A percentile compares a stretch with the other conserved stretches of the same genome.
These are phyloP conservation scores for Marchantia paleacea DNA, from an alignment of 225 moss, liverwort and hornwort species.

Conservation along the genomic window DNA sequence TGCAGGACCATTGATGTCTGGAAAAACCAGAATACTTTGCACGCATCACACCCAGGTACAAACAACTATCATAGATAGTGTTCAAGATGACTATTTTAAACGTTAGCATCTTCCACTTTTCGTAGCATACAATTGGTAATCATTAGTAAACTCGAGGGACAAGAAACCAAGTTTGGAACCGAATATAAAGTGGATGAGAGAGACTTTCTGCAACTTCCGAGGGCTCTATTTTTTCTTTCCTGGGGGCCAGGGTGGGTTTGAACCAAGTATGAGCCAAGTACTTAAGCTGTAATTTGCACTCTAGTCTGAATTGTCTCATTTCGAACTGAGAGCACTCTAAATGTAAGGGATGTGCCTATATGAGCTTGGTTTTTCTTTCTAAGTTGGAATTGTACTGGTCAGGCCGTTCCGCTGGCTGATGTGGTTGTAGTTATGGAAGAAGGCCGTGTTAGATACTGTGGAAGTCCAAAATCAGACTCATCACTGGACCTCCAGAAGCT, in stretches of 20 bases:
- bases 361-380: background rate
- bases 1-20: conserved; percentile 52
- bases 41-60: conserved; percentile 81
- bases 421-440: conserved; percentile 69
- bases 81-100: background rate
- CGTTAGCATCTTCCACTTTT: background rate
- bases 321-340: background rate
- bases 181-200: background rate
- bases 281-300: background rate
- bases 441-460: conserved; percentile 57
- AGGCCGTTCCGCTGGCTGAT: conserved; percentile 78
- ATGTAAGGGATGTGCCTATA: too few relatives aligned
- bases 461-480: conserved; percentile 40
- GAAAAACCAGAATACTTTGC: conserved; percentile 83
- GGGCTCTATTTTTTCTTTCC: background rate
- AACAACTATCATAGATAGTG: background rate
- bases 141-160: background rate
- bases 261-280: background rate
- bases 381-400: conserved; percentile 10
- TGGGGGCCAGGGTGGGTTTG: background rate
- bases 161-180: background rate
- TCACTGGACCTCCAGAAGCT: conserved; percentile 19
- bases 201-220: background rate
- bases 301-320: background rate
- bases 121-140: too few relatives aligned